Evolutionary conservation across 2,329 filamentous ascomycete genomes (phyloP).

Genomic region (Alternaria longipes): DNA sequence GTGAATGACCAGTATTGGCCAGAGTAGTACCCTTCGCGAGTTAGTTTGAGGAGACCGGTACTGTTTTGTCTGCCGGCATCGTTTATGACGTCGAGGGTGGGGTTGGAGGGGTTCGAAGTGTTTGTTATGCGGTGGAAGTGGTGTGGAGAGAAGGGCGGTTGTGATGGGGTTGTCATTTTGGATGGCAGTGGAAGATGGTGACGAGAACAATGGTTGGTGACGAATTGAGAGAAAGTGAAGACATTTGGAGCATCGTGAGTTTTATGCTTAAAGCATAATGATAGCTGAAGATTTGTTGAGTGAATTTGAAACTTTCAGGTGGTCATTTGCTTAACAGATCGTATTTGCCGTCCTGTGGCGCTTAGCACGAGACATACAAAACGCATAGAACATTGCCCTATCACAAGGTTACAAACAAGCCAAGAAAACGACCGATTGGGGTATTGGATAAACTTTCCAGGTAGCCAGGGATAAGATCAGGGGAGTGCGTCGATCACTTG

Average conservation of each 20-base stretch:
- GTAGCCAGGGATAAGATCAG: neutral
- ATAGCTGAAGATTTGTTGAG: neutral
- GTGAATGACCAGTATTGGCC: slow-evolving; percentile 40
- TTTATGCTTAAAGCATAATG: neutral
- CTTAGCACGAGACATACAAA: neutral
- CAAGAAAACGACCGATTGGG: neutral
- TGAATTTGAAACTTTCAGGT: neutral
- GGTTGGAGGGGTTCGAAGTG: neutral
- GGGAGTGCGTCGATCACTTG: neutral
- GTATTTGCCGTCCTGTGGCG: neutral
- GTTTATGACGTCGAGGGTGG: neutral
- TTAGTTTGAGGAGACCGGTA: neutral
- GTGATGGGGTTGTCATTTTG: neutral
- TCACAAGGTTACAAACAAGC: neutral
- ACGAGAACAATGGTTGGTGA: neutral
- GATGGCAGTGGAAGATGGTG: neutral
- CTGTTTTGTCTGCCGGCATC: neutral
- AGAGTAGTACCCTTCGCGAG: slow-evolving; percentile 30
- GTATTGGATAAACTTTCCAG: neutral
- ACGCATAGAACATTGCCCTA: neutral
- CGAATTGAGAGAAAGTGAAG: neutral
- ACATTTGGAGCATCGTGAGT: neutral
- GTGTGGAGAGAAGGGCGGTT: neutral
- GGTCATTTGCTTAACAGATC: neutral
- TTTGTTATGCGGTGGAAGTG: neutral